phyloP scores from a whole-genome alignment of 2,329 filamentous ascomycete genomes.

The Tolypocladium ovalisporum region DNA sequence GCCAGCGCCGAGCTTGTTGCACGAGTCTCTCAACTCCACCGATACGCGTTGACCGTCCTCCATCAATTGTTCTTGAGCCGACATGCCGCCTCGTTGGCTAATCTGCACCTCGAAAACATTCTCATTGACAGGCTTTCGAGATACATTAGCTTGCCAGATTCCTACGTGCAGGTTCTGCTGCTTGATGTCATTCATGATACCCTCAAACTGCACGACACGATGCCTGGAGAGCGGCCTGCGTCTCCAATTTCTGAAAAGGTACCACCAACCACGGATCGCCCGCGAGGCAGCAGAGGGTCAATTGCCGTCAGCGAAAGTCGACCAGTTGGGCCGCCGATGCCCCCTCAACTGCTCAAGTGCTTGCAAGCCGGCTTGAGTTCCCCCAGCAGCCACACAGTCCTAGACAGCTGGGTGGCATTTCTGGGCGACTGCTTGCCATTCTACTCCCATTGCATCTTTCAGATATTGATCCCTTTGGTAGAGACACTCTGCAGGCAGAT shows the following conservation, averaged over 20 bases:
- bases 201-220: constrained; percentile 51
- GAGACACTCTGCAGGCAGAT: constrained; percentile 81
- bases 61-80: constrained; percentile 58
- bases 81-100: constrained; percentile 45
- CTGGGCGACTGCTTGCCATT: constrained; percentile 74
- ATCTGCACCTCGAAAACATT: constrained; percentile 57
- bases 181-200: constrained; percentile 68
- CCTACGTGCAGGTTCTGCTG: constrained; percentile 64
- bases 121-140: constrained; percentile 58
- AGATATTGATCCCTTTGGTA: constrained; percentile 81
- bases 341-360: constrained; percentile 67
- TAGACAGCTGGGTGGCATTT: constrained; percentile 89
- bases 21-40: constrained; percentile 56
- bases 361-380: constrained; percentile 74
- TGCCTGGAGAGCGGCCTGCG: constrained; percentile 25
- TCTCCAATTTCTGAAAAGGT: constrained; percentile 38
- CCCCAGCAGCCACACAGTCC: constrained; percentile 57
- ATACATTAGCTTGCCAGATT: constrained; percentile 50
- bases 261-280: constrained; percentile 28
- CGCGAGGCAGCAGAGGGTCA: constrained; percentile 27
- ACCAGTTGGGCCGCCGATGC: constrained; percentile 34
- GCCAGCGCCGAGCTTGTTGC: constrained; percentile 14
- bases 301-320: constrained; percentile 18
- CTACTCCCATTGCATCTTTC: constrained; percentile 76
- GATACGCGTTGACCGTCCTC: constrained; percentile 57